Conservation (phyloP, 768 basidiomycete genomes). For the Gymnopilus dilepis region DNA sequence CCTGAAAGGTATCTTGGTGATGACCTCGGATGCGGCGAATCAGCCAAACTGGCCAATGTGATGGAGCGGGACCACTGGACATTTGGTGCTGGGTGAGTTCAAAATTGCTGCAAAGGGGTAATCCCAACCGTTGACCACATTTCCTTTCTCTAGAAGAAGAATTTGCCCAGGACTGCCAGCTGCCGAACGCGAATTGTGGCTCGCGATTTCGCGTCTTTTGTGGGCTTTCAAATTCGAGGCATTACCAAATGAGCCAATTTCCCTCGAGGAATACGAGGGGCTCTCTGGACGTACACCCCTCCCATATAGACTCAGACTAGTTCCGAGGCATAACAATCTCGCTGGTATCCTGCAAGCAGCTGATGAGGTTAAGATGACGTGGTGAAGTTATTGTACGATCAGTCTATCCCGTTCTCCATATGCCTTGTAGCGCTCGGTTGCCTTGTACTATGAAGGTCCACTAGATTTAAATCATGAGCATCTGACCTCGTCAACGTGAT, state of each 20-base stretch:
- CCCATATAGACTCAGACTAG: neutral
- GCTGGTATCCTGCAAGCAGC: neutral
- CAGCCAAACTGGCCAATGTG: slow-evolving; percentile 44
- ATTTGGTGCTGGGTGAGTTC: slow-evolving; percentile 49
- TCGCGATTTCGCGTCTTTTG: slow-evolving; percentile 49
- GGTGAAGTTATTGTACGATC: neutral
- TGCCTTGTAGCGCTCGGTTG: too few relatives aligned
- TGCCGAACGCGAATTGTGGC: slow-evolving; percentile 50
- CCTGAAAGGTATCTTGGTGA: slow-evolving; percentile 51
- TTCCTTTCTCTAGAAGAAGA: slow-evolving; percentile 36
- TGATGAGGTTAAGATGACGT: slow-evolving; percentile 1
- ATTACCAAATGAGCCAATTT: slow-evolving; percentile 48
- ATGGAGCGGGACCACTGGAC: slow-evolving; percentile 54
- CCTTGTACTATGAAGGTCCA: too few relatives aligned
- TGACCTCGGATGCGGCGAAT: slow-evolving; percentile 39
- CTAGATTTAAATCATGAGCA: too few relatives aligned
- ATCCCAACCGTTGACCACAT: too few relatives aligned
- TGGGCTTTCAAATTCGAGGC: slow-evolving; percentile 50
- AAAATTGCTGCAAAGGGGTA: too few relatives aligned
- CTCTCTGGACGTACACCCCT: slow-evolving; percentile 48
- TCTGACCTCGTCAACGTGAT: too few relatives aligned
- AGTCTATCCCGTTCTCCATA: too few relatives aligned
- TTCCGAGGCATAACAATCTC: neutral
- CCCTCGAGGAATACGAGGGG: slow-evolving; percentile 53
- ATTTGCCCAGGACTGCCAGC: slow-evolving; percentile 50